phyloP scores from a whole-genome alignment of 768 basidiomycete species.

The Auriscalpium orientale region DNA sequence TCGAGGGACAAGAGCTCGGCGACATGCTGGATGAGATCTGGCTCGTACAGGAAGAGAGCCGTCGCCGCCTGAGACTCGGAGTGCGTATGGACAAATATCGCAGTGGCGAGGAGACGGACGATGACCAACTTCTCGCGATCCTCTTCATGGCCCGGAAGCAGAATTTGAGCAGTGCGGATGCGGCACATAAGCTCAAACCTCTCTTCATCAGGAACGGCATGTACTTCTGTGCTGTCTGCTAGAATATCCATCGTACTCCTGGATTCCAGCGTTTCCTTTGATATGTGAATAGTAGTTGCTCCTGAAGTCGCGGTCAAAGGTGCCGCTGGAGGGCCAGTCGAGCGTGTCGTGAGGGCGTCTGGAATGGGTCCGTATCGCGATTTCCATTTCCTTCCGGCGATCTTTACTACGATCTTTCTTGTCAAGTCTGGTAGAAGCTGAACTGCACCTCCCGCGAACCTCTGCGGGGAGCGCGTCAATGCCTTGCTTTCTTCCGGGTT shows the following conservation, averaged over 20 bases:
- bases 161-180: conserved; percentile 69
- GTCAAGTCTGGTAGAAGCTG: conserved; percentile 67
- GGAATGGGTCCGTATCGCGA: conserved; percentile 37
- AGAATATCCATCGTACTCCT: conserved; percentile 72
- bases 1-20: conserved; percentile 86
- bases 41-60: conserved; percentile 88
- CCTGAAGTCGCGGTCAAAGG: conserved; percentile 30
- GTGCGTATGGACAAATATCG: conserved; percentile 87
- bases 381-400: conserved; percentile 35
- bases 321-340: conserved; percentile 24
- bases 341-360: conserved; percentile 35
- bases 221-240: conserved; percentile 58
- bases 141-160: conserved; percentile 47
- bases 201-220: conserved; percentile 71
- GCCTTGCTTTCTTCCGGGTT: conserved; percentile 40
- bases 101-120: conserved; percentile 78
- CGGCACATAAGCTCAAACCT: conserved; percentile 85
- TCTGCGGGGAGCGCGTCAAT: conserved; percentile 61
- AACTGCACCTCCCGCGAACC: conserved; percentile 74
- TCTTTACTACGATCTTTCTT: conserved; percentile 18
- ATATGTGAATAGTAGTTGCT: conserved; percentile 55
- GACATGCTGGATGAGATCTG: conserved; percentile 82
- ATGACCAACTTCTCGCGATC: conserved; percentile 76
- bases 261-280: conserved; percentile 49
- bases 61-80: conserved; percentile 70